These are phyloP conservation scores for Xylaria multiplex DNA, from an alignment of 2,329 filamentous ascomycete species.

Conservation along the genomic window DNA sequence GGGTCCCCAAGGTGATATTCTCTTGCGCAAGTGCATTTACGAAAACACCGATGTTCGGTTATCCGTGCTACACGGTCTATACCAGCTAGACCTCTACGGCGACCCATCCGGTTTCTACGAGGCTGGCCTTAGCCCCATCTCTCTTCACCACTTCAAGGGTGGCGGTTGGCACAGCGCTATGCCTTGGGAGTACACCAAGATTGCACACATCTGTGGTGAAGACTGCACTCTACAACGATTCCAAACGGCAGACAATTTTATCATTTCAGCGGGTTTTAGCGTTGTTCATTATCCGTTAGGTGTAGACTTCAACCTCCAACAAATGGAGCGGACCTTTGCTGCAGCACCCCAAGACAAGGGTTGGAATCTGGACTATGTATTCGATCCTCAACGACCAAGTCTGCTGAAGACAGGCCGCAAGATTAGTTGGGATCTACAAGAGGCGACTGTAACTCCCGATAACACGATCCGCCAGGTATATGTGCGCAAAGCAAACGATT, in stretches of 20 bases:
- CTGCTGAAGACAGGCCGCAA: slow-evolving; percentile 61
- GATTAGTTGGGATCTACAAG: slow-evolving; percentile 64
- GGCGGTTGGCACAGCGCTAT: slow-evolving; percentile 65
- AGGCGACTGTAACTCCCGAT: slow-evolving; percentile 58
- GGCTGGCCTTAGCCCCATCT: slow-evolving; percentile 67
- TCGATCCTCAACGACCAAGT: slow-evolving; percentile 60
- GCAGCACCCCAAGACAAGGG: slow-evolving; percentile 60
- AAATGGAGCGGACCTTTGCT: slow-evolving; percentile 64
- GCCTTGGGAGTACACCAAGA: slow-evolving; percentile 66
- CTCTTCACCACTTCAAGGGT: slow-evolving; percentile 72
- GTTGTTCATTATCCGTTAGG: slow-evolving; percentile 66
- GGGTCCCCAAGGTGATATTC: slow-evolving; percentile 69
- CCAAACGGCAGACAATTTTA: slow-evolving; percentile 62
- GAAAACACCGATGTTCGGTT: slow-evolving; percentile 69
- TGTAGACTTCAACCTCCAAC: slow-evolving; percentile 60
- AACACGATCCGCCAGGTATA: slow-evolving; percentile 65
- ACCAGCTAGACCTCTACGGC: slow-evolving; percentile 69
- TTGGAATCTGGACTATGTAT: slow-evolving; percentile 62
- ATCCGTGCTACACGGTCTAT: slow-evolving; percentile 66
- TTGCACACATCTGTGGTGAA: slow-evolving; percentile 68
- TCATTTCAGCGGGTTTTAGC: slow-evolving; percentile 69
- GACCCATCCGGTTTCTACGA: slow-evolving; percentile 73
- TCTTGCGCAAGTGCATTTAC: slow-evolving; percentile 72
- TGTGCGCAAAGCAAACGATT: slow-evolving; percentile 62
- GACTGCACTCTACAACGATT: slow-evolving; percentile 70